A percentile compares a stretch with the other conserved stretches of the same genome.
phyloP scores from a whole-genome alignment of 1,139 yeast species.

The Geotrichum klebahnii region DNA sequence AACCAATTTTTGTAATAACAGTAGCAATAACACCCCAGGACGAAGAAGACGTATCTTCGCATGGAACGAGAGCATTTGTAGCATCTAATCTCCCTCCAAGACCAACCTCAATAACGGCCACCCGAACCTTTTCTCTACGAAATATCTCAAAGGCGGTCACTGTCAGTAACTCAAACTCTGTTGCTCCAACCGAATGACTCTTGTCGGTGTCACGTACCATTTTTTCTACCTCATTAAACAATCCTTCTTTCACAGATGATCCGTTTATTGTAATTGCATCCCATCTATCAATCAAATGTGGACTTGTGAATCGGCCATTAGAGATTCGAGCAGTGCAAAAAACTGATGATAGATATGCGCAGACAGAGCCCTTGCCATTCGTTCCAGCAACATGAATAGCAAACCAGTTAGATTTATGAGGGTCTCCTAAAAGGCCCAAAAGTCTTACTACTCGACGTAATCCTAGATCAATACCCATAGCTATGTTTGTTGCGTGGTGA shows the following conservation, averaged over 20 bases:
- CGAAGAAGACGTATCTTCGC: conserved; percentile 21
- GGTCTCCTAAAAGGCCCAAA: conserved; percentile 61
- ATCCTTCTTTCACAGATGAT: conserved; percentile 47
- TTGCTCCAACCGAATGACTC: conserved; percentile 51
- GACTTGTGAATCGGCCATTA: conserved; percentile 82
- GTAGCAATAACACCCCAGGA: conserved; percentile 45
- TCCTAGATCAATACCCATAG: conserved; percentile 53
- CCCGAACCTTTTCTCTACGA: conserved; percentile 52
- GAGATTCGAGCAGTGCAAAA: conserved; percentile 48
- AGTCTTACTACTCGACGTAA: conserved; percentile 56
- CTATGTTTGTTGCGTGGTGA: background rate
- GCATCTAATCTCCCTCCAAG: conserved; percentile 87
- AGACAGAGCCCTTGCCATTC: conserved; percentile 89
- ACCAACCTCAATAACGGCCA: conserved; percentile 86
- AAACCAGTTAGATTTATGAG: conserved; percentile 53
- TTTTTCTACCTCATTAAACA: conserved; percentile 48
- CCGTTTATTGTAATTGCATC: conserved; percentile 73
- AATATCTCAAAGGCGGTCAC: conserved; percentile 80
- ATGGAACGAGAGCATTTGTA: conserved; percentile 57
- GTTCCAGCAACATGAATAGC: conserved; percentile 89
- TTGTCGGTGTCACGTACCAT: conserved; percentile 37
- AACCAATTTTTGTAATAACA: conserved; percentile 77
- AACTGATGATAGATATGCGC: conserved; percentile 69
- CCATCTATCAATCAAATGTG: conserved; percentile 67
- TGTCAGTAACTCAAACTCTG: conserved; percentile 82